A percentile compares a stretch with the other conserved stretches of the same genome.
Evolutionary conservation across 257 asterid species (phyloP).

Genomic region (Pogostemon cablin): DNA sequence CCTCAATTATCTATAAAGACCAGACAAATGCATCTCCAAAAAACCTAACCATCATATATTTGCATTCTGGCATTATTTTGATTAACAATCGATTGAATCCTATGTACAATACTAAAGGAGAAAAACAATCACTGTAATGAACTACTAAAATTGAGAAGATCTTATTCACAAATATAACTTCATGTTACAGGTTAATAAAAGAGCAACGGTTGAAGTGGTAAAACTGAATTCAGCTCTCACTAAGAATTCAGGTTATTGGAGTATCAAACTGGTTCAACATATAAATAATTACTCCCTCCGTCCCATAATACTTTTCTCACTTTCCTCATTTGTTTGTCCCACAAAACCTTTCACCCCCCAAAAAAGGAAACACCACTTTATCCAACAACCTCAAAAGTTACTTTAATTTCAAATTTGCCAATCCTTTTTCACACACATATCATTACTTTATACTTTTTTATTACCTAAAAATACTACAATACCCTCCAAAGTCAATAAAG

Average conservation of each 20-base stretch:
- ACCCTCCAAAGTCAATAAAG: too few species aligned
- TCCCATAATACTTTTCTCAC: too few species aligned
- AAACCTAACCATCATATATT: conserved; percentile 15
- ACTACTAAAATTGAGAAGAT: background rate
- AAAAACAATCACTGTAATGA: conserved; percentile 1
- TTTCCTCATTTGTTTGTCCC: too few species aligned
- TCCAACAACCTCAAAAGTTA: too few species aligned
- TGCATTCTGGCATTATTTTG: background rate
- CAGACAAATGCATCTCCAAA: background rate
- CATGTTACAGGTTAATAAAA: background rate
- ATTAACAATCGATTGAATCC: background rate
- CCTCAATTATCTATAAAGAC: background rate
- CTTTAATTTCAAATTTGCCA: too few species aligned
- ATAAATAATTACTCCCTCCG: background rate
- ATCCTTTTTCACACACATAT: too few species aligned
- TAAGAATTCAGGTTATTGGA: background rate
- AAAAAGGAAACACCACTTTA: too few species aligned
- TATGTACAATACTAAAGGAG: background rate
- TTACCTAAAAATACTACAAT: too few species aligned
- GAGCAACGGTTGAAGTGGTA: too few species aligned
- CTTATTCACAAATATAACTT: background rate
- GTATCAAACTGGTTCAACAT: background rate
- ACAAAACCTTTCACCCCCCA: too few species aligned
- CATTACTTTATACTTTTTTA: too few species aligned
- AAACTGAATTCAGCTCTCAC: background rate